These are phyloP conservation scores for Aspergillus sclerotioniger DNA, from an alignment of 495 filamentous ascomycete genomes.

Conservation along the genomic window DNA sequence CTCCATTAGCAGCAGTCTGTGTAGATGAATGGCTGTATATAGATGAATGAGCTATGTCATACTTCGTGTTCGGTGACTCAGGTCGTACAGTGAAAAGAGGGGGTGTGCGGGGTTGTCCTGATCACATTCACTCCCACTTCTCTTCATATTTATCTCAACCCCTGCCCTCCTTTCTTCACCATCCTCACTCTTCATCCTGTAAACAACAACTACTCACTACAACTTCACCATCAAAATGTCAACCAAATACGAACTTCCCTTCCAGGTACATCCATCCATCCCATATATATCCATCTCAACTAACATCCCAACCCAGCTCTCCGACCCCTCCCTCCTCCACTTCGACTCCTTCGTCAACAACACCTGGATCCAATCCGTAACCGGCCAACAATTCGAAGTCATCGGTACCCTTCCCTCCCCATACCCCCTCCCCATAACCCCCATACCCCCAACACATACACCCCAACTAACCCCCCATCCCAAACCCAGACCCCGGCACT, in stretches of 20 bases:
- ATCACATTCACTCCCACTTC: too few relatives aligned
- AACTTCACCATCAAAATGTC: conserved; percentile 24
- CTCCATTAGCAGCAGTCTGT: conserved; percentile 26
- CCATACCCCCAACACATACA: conserved; percentile 7
- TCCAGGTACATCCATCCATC: conserved; percentile 28
- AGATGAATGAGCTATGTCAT: not conserved
- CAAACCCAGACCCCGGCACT: conserved; percentile 59
- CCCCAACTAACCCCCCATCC: conserved; percentile 2
- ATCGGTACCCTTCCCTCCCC: conserved; percentile 44
- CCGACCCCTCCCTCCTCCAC: conserved; percentile 57
- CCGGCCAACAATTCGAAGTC: conserved; percentile 64
- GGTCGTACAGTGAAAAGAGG: too few relatives aligned
- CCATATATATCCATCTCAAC: not conserved
- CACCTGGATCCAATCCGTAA: conserved; percentile 61
- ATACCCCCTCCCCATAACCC: not conserved
- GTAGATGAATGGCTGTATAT: not conserved
- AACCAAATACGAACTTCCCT: conserved; percentile 38
- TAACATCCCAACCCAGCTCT: conserved; percentile 41
- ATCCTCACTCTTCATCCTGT: too few relatives aligned
- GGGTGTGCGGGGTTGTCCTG: too few relatives aligned
- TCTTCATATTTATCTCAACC: too few relatives aligned
- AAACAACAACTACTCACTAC: too few relatives aligned
- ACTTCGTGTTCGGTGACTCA: too few relatives aligned
- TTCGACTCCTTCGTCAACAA: conserved; percentile 60
- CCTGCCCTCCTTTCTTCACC: too few relatives aligned